phyloP scores from a whole-genome alignment of 768 basidiomycete species.

The Peribolospora baueri region DNA sequence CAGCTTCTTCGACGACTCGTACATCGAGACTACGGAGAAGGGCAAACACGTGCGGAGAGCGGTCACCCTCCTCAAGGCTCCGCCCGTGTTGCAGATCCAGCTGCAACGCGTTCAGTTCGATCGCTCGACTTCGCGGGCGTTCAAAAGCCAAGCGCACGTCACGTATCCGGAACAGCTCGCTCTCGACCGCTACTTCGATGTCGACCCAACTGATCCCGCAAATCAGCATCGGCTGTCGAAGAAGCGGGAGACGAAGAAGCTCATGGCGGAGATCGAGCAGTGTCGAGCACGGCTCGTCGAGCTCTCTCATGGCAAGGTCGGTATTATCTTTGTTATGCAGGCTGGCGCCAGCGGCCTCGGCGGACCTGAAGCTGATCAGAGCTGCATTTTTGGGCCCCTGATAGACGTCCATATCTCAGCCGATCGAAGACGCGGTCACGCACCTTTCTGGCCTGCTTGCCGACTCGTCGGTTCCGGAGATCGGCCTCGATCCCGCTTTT shows the following conservation, averaged over 20 bases:
- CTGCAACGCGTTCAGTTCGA: conserved; percentile 94
- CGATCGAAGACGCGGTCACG: neutral
- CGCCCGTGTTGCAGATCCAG: conserved; percentile 80
- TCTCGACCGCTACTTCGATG: conserved; percentile 62
- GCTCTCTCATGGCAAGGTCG: conserved; percentile 5
- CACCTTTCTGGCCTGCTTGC: neutral
- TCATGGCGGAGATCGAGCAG: conserved; percentile 39
- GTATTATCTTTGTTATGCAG: neutral
- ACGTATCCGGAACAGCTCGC: conserved; percentile 64
- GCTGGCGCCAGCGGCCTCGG: neutral
- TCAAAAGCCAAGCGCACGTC: conserved; percentile 89
- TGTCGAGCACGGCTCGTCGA: conserved; percentile 32
- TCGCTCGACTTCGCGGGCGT: conserved; percentile 64
- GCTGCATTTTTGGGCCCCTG: neutral
- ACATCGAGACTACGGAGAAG: conserved; percentile 40
- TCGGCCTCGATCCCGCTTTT: conserved; percentile 23
- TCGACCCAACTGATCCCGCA: conserved; percentile 26
- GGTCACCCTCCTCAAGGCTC: conserved; percentile 49
- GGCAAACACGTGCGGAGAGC: conserved; percentile 72
- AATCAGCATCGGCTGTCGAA: conserved; percentile 28
- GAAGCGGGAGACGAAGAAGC: conserved; percentile 40
- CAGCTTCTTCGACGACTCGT: conserved; percentile 66
- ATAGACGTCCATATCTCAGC: neutral
- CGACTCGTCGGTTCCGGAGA: neutral
- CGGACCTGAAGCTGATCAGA: neutral